A percentile compares a stretch with the other conserved stretches of the same genome.
Evolutionary conservation across 1,284 basidiomycete species (phyloP).

Genomic region (Irpex sp.): DNA sequence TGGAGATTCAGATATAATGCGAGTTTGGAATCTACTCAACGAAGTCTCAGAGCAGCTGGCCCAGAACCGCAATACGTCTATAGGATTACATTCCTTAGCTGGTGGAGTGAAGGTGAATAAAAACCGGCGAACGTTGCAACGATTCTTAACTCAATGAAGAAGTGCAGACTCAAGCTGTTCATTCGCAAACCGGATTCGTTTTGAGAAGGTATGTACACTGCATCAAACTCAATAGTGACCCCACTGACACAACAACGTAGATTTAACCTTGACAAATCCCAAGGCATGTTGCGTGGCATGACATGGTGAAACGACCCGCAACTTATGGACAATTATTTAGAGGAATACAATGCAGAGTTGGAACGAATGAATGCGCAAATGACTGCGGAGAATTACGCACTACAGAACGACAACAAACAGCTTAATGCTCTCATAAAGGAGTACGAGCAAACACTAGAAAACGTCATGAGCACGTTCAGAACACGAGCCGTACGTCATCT

Average conservation of each 20-base stretch:
- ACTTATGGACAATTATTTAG: slow-evolving; percentile 32
- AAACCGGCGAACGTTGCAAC: neutral
- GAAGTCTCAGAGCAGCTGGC: slow-evolving; percentile 83
- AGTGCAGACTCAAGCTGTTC: slow-evolving; percentile 53
- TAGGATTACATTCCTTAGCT: slow-evolving; percentile 56
- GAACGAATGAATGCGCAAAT: slow-evolving; percentile 87
- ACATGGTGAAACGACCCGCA: neutral
- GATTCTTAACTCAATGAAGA: neutral
- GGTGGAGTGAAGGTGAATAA: slow-evolving; percentile 73
- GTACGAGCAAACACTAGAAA: slow-evolving; percentile 95
- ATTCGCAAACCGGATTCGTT: slow-evolving; percentile 86
- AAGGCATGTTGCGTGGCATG: slow-evolving; percentile 48
- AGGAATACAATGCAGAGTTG: slow-evolving; percentile 90
- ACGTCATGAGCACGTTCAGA: slow-evolving; percentile 91
- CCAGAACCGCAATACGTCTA: slow-evolving; percentile 64
- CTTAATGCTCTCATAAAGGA: slow-evolving; percentile 88
- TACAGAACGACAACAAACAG: slow-evolving; percentile 95
- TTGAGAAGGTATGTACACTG: slow-evolving; percentile 58
- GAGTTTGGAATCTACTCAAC: slow-evolving; percentile 69
- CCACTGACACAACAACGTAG: slow-evolving; percentile 26
- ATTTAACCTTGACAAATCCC: slow-evolving; percentile 87
- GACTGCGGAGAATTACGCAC: slow-evolving; percentile 77
- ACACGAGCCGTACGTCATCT: slow-evolving; percentile 74
- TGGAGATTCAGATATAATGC: slow-evolving; percentile 41
- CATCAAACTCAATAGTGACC: neutral